Conservation (phyloP, 2,329 filamentous ascomycete genomes). For the Aspergillus luchuensis region DNA sequence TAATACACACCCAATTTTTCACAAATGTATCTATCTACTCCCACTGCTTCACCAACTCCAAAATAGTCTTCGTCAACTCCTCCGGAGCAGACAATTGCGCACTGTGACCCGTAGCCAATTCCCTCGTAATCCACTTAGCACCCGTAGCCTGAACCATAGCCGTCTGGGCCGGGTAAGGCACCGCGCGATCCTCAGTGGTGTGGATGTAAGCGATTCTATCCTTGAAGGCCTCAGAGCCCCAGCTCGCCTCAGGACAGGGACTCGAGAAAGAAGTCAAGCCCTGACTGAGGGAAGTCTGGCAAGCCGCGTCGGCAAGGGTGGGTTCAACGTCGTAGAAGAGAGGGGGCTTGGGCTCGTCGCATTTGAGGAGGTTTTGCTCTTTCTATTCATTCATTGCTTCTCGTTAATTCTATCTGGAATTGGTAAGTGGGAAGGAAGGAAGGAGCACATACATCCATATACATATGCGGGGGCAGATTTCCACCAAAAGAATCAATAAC, state of each 20-base stretch:
- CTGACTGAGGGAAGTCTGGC: not conserved
- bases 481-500: slow-evolving; percentile 5
- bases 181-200: not conserved
- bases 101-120: slow-evolving; percentile 5
- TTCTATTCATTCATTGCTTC: not conserved
- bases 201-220: slow-evolving; percentile 1
- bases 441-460: not conserved
- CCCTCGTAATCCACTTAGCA: not conserved
- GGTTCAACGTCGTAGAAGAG: not conserved
- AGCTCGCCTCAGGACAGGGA: not conserved
- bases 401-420: too few species aligned
- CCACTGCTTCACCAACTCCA: not conserved
- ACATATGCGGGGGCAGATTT: slow-evolving; percentile 1
- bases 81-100: slow-evolving; percentile 3
- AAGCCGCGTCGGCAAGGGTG: not conserved
- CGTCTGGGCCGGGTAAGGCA: slow-evolving; percentile 3
- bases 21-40: not conserved
- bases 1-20: too few species aligned
- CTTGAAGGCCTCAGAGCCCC: not conserved
- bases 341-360: not conserved
- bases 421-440: too few species aligned
- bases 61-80: not conserved
- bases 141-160: slow-evolving; percentile 6
- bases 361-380: not conserved
- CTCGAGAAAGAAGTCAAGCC: not conserved